A percentile compares a stretch with the other conserved stretches of the same genome.
Conservation (phyloP, 1,284 basidiomycete species). For the Trichosporon coremiiforme region DNA sequence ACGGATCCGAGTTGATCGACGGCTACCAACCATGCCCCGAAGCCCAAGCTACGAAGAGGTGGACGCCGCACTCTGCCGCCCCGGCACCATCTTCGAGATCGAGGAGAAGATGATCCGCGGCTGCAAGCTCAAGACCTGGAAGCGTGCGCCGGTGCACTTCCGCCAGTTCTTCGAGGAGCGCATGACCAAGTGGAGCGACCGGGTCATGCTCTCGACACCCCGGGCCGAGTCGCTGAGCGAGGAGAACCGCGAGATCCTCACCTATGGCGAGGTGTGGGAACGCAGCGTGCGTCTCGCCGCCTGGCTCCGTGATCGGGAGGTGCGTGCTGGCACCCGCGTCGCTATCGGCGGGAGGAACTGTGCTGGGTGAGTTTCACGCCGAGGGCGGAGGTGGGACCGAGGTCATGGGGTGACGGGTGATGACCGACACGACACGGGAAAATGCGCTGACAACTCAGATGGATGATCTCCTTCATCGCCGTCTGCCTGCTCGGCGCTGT, state of each 20-base stretch:
- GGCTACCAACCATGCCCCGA: background rate
- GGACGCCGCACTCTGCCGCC: slow-evolving; percentile 44
- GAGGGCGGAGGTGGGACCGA: background rate
- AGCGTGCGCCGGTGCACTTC: slow-evolving; percentile 36
- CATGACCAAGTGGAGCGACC: background rate
- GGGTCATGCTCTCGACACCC: background rate
- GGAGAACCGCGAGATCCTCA: slow-evolving; percentile 20
- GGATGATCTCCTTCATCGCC: slow-evolving; percentile 46
- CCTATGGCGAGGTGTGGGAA: slow-evolving; percentile 34
- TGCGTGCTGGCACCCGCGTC: slow-evolving; percentile 41
- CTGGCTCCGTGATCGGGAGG: slow-evolving; percentile 41
- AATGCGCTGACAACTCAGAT: slow-evolving; percentile 39
- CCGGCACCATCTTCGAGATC: slow-evolving; percentile 49
- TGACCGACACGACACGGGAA: background rate
- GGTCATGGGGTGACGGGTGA: background rate
- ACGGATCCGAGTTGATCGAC: background rate
- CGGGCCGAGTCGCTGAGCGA: background rate
- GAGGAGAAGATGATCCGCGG: slow-evolving; percentile 41
- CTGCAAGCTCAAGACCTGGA: slow-evolving; percentile 40
- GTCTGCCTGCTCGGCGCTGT: slow-evolving; percentile 48
- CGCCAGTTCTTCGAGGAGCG: background rate
- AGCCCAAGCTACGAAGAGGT: background rate
- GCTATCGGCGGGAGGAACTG: slow-evolving; percentile 47
- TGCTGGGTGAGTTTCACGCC: slow-evolving; percentile 26
- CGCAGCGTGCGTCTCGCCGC: slow-evolving; percentile 34